Evolutionary conservation across 164 flowering plant genomes (phyloP), one percentile per base, ranked within the genome.

Genomic region (Akebia trifoliata): DNA sequence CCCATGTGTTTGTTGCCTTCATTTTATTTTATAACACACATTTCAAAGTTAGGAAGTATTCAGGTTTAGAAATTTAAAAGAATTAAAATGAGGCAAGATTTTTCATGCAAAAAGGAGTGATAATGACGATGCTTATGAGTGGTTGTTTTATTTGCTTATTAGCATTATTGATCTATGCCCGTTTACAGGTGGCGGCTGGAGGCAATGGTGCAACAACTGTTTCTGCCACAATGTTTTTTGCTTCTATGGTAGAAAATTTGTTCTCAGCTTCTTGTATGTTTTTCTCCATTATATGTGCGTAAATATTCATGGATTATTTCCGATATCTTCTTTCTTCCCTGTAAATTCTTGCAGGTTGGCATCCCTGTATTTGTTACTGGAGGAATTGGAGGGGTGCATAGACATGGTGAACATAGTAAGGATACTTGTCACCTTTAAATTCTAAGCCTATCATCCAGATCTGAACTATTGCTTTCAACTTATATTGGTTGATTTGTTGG

Each of bases 191-290:
- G 64, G 94, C 95, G 21, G 75, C 69, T 7, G 57, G 76, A 68
- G 84, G 84, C 28, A 87, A 81, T 79, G 98, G 98, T 54, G 98
- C 97, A 47, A 90, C 97, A 26, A 87, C 98, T 57, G 96, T 93
- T 64, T 93, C 98, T 56, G 90, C 97, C 38, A 84, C 94, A 29
- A 89, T 92, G 94, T 75, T 77, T 70, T 79, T 90, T 74, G 94
- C 98, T 63, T 82, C 98, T 30, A 75, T 72, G 98, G 98, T 92
- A 49, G 54, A 21, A 32, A 42, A 24, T 54, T 15, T 50, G 8
- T 35, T 67, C 46, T 51, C 42, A 9, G 20, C 14, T 30, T 37
- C 44, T 56, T 54, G 9, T 11, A 10, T 45, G 28, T 18, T 18
- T 24, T 44, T 44, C 2, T 34, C 6, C 29, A 11, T 42, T 9